Evolutionary conservation across 179 eudicot genomes (phyloP).

Genomic region (Pouteria campechiana): DNA sequence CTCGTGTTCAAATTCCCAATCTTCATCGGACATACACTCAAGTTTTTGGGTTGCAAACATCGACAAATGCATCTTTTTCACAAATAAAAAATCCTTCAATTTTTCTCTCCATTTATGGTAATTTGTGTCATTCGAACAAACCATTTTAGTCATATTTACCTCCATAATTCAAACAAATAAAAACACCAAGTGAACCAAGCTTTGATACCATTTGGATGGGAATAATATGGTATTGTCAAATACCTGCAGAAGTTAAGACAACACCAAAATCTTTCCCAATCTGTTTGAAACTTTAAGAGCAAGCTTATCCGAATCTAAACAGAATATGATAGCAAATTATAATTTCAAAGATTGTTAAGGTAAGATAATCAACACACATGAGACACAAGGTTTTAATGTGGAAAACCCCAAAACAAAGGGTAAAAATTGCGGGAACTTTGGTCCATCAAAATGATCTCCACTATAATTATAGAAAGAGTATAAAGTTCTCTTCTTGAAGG

Average conservation of each 20-base stretch:
- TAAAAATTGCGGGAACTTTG: background rate
- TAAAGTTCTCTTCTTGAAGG: background rate
- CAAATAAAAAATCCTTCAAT: constrained; percentile 2
- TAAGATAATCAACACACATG: no score
- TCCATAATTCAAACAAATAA: no score
- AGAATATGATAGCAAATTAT: no score
- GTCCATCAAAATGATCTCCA: background rate
- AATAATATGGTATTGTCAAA: no score
- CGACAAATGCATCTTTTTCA: background rate
- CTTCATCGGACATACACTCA: background rate
- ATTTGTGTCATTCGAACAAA: constrained; percentile 4
- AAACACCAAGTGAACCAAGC: no score
- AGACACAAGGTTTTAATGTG: no score
- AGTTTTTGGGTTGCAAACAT: constrained; percentile 3
- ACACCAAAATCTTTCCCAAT: no score
- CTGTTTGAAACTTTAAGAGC: no score
- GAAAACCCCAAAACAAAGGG: background rate
- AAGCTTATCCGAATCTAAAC: no score
- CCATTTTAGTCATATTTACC: background rate
- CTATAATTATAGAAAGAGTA: background rate
- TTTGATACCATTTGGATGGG: no score
- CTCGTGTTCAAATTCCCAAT: constrained; percentile 1
- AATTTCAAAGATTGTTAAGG: no score
- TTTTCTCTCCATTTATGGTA: constrained; percentile 5
- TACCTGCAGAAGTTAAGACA: no score